These are phyloP conservation scores for Nosema muscidifuracis DNA, from an alignment of 371 early-diverging fungal genomes.

Conservation along the genomic window DNA sequence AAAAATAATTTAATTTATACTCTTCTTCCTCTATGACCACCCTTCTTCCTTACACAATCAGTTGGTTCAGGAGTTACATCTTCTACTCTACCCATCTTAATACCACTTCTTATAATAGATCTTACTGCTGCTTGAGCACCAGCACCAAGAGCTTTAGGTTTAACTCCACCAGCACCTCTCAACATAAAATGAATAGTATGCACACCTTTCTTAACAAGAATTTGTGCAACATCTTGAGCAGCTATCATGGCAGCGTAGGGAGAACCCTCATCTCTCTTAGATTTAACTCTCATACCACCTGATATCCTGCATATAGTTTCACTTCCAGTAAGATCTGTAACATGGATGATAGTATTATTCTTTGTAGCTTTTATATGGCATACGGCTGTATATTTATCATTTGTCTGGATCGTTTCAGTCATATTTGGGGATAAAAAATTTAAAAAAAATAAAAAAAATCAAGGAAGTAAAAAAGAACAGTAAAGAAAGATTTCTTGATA, in stretches of 20 bases:
- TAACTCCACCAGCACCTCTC: slow-evolving; percentile 98
- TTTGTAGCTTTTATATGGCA: slow-evolving; percentile 98
- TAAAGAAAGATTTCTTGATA: no score
- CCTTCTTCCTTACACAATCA: slow-evolving; percentile 96
- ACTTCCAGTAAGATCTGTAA: slow-evolving; percentile 98
- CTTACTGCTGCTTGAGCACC: slow-evolving; percentile 99
- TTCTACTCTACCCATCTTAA: slow-evolving; percentile 95
- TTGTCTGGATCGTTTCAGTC: slow-evolving; percentile 2
- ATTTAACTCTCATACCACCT: slow-evolving; percentile 99
- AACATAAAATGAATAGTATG: slow-evolving; percentile 98
- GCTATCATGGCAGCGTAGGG: slow-evolving; percentile 99
- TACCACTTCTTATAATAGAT: slow-evolving; percentile 94
- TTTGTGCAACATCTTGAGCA: slow-evolving; percentile 94
- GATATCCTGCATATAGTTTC: slow-evolving; percentile 98
- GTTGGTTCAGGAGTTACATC: slow-evolving; percentile 98
- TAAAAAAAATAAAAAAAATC: slow-evolving; percentile 2
- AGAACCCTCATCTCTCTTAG: slow-evolving; percentile 99
- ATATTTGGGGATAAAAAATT: slow-evolving; percentile 5
- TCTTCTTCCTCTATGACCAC: slow-evolving; percentile 99
- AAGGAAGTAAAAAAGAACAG: no score
- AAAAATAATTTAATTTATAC: slow-evolving; percentile 67
- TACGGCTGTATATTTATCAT: slow-evolving; percentile 68
- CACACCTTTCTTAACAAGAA: slow-evolving; percentile 96
- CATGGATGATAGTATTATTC: slow-evolving; percentile 98
- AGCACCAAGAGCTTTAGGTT: slow-evolving; percentile 94